A percentile compares a stretch with the other conserved stretches of the same genome.
Evolutionary conservation across 306 rosid species (phyloP).

Genomic region (Inga laurina): DNA sequence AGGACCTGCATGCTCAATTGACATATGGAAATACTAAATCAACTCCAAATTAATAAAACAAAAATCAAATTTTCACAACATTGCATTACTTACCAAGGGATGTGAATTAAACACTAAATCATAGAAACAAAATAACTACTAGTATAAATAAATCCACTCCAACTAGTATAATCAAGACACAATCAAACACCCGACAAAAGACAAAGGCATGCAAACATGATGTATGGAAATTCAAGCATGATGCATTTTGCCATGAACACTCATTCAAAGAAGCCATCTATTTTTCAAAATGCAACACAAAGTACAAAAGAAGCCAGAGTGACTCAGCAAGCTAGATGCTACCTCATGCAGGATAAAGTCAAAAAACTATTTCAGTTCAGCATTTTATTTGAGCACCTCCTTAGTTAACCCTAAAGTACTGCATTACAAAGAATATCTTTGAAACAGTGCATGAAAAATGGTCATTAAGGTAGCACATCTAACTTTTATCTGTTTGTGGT

Average conservation of each 20-base stretch:
- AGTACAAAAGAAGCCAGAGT: neutral
- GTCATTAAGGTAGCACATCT: neutral
- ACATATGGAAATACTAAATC: constrained; percentile 31
- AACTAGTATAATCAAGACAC: constrained; percentile 1
- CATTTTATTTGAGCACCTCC: neutral
- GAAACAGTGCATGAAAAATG: constrained; percentile 27
- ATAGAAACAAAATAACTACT: constrained; percentile 1
- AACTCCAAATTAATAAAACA: constrained; percentile 1
- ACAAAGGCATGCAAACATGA: neutral
- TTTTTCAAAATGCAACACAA: constrained; percentile 12
- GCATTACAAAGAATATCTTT: constrained; percentile 13
- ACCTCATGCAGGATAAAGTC: neutral
- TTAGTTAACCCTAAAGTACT: neutral
- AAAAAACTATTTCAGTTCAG: neutral
- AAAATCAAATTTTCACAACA: neutral
- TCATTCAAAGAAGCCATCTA: constrained; percentile 21
- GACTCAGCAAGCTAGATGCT: neutral
- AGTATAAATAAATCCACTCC: constrained; percentile 7
- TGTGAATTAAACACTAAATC: constrained; percentile 1
- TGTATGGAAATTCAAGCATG: constrained; percentile 16
- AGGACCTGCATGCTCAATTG: constrained; percentile 61
- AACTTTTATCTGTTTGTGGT: neutral
- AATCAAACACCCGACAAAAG: neutral
- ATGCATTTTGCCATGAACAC: neutral
- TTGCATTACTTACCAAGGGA: neutral